These are phyloP conservation scores for Candida qinlingensis DNA, from an alignment of 805 yeast species.

Conservation along the genomic window DNA sequence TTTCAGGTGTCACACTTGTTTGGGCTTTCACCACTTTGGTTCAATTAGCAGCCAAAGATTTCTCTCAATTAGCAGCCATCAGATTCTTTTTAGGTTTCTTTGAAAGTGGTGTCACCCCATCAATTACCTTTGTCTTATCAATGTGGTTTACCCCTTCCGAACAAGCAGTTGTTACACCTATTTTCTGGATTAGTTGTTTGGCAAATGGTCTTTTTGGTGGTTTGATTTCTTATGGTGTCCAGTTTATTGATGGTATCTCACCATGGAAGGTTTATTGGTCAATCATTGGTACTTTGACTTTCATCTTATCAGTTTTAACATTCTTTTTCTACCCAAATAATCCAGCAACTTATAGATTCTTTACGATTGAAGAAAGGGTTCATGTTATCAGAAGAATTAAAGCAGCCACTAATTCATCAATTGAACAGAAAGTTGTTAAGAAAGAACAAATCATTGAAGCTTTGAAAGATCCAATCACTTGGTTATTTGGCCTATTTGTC, in stretches of 20 bases:
- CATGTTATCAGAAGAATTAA: conserved; percentile 42
- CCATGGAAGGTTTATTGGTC: conserved; percentile 45
- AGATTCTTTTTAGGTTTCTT: conserved; percentile 16
- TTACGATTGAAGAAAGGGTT: conserved; percentile 41
- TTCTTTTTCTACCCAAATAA: conserved; percentile 41
- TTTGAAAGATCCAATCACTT: conserved; percentile 37
- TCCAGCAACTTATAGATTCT: conserved; percentile 39
- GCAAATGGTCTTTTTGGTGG: conserved; percentile 13
- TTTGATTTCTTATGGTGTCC: conserved; percentile 12
- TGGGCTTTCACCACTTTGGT: conserved; percentile 10
- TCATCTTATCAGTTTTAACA: conserved; percentile 26
- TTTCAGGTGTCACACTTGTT: conserved; percentile 3
- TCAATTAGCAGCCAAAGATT: conserved; percentile 5
- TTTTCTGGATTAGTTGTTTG: conserved; percentile 27
- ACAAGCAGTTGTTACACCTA: conserved; percentile 40
- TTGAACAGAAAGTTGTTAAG: conserved; percentile 41
- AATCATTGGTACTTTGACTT: conserved; percentile 42
- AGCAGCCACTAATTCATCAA: conserved; percentile 31
- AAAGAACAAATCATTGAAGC: conserved; percentile 38
- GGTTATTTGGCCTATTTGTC: conserved; percentile 27
- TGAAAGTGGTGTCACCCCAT: conserved; percentile 28
- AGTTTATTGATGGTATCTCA: conserved; percentile 12
- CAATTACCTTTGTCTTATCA: conserved; percentile 34
- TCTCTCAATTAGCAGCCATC: conserved; percentile 7
- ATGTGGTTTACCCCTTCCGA: conserved; percentile 37